Evolutionary conservation across 345 rosid genomes (phyloP), one percentile per base, ranked within the genome.

Genomic region (Garcia nutans): DNA sequence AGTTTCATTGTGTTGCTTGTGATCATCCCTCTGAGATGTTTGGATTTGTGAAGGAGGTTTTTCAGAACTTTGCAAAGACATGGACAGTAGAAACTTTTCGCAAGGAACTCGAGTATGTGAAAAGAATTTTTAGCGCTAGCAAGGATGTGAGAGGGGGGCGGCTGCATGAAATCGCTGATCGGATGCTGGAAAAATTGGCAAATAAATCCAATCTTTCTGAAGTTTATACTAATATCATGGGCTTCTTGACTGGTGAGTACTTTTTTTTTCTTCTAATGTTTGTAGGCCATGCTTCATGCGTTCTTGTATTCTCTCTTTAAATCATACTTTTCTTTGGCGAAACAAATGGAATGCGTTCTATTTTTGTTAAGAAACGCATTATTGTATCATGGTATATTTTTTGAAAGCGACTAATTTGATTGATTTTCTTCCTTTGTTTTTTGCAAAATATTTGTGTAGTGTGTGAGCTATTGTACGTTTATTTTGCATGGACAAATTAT

Each of bases 1-100:
- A 93, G 82, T 93, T 93, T 77, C 91, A 90, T 74, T 96, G 99
- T 49, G 89, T 92, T 45, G 98, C 99, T 10, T 96, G 99, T 83
- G 87, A 87, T 83, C 97, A 93, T 82, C 98, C 98, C 52, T 96
- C 99, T 24, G 99, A 96, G 86, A 92, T 96, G 98, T 92, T 96
- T 86, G 99, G 99, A 22, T 96, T 93, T 82, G 98, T 96, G 73
- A 96, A 96, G 82, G 99, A 92, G 80, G 99, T 96, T 72, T 96
- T 93, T 78, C 91, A 77, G 50, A 86, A 87, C 82, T 96, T 90
- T 76, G 94, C 95, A 7, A 86, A 85, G 81, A 92, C 86, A 70
- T 96, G 99, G 99, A 81, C 85, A 13, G 74, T 78, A 67, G 92
- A 93, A 81, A 81, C 86, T 22, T 85, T 96, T 78, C 82, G 83